Evolutionary conservation across 164 flowering plant genomes (phyloP).

Genomic region (Vitis cinerea): DNA sequence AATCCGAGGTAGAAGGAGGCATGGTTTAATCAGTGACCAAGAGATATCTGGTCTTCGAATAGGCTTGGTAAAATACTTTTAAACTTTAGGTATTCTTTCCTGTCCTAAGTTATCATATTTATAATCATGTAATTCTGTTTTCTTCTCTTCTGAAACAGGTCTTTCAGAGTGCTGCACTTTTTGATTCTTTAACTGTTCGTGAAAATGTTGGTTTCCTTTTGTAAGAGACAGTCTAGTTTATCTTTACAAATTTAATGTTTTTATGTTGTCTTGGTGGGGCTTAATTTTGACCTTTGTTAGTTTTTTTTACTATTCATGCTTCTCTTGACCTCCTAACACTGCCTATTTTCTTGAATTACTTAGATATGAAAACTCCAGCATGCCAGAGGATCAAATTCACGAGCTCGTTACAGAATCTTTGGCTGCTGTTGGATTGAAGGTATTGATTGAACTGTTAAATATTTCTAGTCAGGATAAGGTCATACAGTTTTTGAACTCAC

Average conservation of each 20-base stretch:
- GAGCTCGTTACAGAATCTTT: constrained; percentile 80
- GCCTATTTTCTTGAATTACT: constrained; percentile 1
- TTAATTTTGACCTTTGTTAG: background rate
- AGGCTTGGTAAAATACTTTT: constrained; percentile 64
- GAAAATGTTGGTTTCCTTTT: constrained; percentile 98
- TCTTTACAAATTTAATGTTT: constrained; percentile 1
- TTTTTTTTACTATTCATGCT: background rate
- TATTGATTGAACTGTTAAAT: constrained; percentile 18
- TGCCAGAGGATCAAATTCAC: constrained; percentile 74
- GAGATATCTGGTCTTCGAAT: constrained; percentile 92
- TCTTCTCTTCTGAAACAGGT: constrained; percentile 48
- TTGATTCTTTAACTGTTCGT: constrained; percentile 93
- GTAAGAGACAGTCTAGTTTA: constrained; percentile 49
- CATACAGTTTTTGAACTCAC: background rate
- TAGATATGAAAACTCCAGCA: constrained; percentile 85
- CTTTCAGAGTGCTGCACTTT: constrained; percentile 98
- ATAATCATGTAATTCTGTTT: background rate
- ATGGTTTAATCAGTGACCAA: constrained; percentile 83
- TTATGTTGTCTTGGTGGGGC: background rate
- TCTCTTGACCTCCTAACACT: too few species aligned
- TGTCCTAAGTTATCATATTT: background rate
- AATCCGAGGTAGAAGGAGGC: constrained; percentile 75
- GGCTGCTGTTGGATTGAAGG: constrained; percentile 98
- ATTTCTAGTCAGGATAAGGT: background rate
- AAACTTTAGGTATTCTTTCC: background rate